These are phyloP conservation scores for Powellomyces hirtus DNA, from an alignment of 192 early-diverging fungal species.

Conservation along the genomic window DNA sequence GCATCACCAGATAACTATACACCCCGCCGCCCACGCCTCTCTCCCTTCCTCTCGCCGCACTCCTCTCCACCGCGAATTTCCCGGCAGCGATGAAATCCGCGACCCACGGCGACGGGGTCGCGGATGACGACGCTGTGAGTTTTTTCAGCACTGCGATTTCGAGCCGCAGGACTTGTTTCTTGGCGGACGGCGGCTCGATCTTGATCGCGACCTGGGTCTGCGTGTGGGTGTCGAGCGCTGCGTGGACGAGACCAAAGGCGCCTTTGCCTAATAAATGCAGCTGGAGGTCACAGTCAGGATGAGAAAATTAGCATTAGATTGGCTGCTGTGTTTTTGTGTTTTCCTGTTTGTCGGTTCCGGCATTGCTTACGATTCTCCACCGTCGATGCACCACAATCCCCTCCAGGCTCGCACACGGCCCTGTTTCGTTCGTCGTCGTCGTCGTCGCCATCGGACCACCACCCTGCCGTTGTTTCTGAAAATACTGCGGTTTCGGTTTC, in stretches of 20 bases:
- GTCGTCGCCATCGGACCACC: too few relatives aligned
- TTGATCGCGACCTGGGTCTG: slow-evolving; percentile 50
- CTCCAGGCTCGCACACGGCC: neutral
- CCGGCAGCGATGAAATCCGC: slow-evolving; percentile 7
- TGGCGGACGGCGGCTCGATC: slow-evolving; percentile 46
- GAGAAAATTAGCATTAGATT: neutral
- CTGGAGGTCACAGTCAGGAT: slow-evolving; percentile 15
- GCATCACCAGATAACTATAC: slow-evolving; percentile 58
- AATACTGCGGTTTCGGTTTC: too few relatives aligned
- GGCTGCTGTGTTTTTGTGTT: neutral
- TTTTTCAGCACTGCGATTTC: slow-evolving; percentile 41
- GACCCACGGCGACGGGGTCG: slow-evolving; percentile 16
- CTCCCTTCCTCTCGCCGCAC: neutral
- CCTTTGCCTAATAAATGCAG: slow-evolving; percentile 45
- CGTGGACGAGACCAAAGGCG: slow-evolving; percentile 56
- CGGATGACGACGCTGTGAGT: slow-evolving; percentile 2
- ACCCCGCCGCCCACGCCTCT: slow-evolving; percentile 11
- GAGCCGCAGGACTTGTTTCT: slow-evolving; percentile 52
- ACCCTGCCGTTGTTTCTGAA: too few relatives aligned
- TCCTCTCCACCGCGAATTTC: neutral
- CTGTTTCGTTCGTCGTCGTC: neutral
- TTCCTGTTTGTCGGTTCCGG: neutral
- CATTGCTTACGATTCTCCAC: slow-evolving; percentile 11
- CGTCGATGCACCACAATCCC: neutral
- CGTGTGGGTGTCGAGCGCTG: slow-evolving; percentile 39